Percentiles rank a stretch among this genome's conserved stretches.
Evolutionary conservation across 352 stramenopile species (phyloP).

Genomic region (Elongisporangium prolatum): DNA sequence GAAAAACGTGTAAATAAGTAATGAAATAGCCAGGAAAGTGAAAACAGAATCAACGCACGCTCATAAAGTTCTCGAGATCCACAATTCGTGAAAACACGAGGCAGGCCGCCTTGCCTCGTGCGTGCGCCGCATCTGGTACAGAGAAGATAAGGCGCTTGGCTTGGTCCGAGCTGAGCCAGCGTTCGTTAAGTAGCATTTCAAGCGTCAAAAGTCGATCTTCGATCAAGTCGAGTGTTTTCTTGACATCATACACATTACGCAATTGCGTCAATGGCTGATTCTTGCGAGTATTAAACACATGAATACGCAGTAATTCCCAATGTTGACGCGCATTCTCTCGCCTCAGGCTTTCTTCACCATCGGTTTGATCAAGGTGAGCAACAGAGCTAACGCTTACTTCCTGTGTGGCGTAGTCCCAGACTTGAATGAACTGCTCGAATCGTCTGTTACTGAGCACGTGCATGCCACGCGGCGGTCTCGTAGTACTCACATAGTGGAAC

Average conservation of each 20-base stretch:
- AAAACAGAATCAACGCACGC: slow-evolving; percentile 18
- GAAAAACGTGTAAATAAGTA: background rate
- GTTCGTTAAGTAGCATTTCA: slow-evolving; percentile 44
- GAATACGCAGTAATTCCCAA: slow-evolving; percentile 33
- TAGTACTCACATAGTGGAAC: slow-evolving; percentile 86
- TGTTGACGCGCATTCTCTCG: slow-evolving; percentile 20
- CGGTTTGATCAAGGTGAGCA: background rate
- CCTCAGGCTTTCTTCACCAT: background rate
- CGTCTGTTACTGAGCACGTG: slow-evolving; percentile 37
- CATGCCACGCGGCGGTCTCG: slow-evolving; percentile 49
- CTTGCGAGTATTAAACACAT: slow-evolving; percentile 15
- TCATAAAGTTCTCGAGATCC: slow-evolving; percentile 71
- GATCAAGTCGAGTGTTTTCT: slow-evolving; percentile 18
- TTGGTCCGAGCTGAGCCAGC: slow-evolving; percentile 49
- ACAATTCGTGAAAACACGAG: slow-evolving; percentile 60
- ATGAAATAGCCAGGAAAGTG: background rate
- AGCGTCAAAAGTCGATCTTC: slow-evolving; percentile 30
- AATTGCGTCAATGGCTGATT: background rate
- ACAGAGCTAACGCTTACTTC: slow-evolving; percentile 4
- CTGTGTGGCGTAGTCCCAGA: slow-evolving; percentile 8
- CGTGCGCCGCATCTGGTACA: slow-evolving; percentile 43
- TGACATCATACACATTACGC: slow-evolving; percentile 12
- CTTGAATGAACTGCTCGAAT: slow-evolving; percentile 53
- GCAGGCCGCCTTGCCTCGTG: slow-evolving; percentile 47
- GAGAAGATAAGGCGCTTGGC: slow-evolving; percentile 27